Base-by-base conservation (phyloP, 495 filamentous ascomycete genomes). In the Ascobolus immersus region DNA sequence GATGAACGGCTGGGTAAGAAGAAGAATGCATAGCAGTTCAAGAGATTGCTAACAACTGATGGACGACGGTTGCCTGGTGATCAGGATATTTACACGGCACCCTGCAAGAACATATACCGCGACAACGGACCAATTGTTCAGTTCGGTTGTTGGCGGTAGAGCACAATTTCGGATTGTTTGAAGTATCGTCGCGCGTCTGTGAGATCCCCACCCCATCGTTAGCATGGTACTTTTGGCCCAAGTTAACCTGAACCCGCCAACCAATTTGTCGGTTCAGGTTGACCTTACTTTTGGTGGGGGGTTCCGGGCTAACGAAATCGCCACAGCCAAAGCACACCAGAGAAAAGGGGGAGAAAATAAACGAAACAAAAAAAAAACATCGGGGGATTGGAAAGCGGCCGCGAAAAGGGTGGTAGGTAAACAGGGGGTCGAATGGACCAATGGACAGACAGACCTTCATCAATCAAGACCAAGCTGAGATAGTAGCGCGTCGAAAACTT, bases 401-500 rank as follows among this genome's bases (percentile, higher is more conserved):
- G 22, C 11, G 8, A 31, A 13, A 31, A 31, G 18, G 18, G 18
- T 25, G n/a, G n/a, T 25, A 25, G 7, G n/a, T 25, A 31, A 17
- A 15, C 14, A 4, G 15, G 15, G 2, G 18, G 28, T 31, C 14
- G 18, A 31, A 31, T 10, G 15, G 18, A 31, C 14, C 10, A 17
- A n/a, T 15, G 18, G 28, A 31, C 18, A 17, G 18, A 31, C 60
- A 31, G 58, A 77, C 79, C 79, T 66, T 94, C 84, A 52, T 94
- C 84, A 41, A 94, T 94, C 42, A 94, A 62, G 7, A 99, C 86
- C 43, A 99, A 56, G 52, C 79, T 91, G 33, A 99, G 65, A 55
- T 99, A 94, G 57, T 99, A 99, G 42, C 86, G 64, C 35, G 89
- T 94, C 21, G 84, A 93, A 54, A 86, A 99, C 56, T 94, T 94